Evolutionary conservation across 441 rosid genomes (phyloP).

Genomic region (Codiaeum variegatum): DNA sequence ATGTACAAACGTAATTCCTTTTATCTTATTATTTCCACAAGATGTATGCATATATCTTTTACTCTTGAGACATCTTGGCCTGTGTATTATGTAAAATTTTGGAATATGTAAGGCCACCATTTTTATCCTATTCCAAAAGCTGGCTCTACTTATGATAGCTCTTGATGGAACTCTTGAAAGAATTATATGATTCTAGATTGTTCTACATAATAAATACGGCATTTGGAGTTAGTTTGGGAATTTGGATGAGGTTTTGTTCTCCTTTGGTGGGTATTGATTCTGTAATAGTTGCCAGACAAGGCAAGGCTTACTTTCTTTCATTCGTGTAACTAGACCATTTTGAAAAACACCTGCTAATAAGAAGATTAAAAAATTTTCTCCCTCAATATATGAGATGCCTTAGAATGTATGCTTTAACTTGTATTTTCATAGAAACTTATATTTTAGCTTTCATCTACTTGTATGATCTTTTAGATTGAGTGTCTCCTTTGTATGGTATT

Average conservation of each 20-base stretch:
- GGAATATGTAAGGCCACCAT: background rate
- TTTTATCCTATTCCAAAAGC: background rate
- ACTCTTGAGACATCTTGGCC: background rate
- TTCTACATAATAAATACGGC: background rate
- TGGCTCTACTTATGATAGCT: background rate
- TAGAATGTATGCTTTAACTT: background rate
- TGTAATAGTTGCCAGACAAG: background rate
- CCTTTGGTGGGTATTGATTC: background rate
- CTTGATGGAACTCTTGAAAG: conserved; percentile 1
- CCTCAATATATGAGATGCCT: background rate
- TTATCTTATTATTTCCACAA: conserved; percentile 3
- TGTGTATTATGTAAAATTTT: background rate
- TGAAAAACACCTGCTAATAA: background rate
- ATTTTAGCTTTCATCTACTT: background rate
- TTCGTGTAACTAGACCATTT: background rate
- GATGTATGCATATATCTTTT: conserved; percentile 1
- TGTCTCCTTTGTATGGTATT: background rate
- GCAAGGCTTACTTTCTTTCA: background rate
- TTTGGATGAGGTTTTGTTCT: background rate
- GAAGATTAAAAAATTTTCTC: background rate
- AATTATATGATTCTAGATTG: background rate
- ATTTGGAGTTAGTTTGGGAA: background rate
- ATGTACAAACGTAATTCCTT: background rate
- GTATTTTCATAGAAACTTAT: background rate
- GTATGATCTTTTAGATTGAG: background rate